phyloP scores from a whole-genome alignment of 2,329 filamentous ascomycete species.

The Botrytis sinoallii region DNA sequence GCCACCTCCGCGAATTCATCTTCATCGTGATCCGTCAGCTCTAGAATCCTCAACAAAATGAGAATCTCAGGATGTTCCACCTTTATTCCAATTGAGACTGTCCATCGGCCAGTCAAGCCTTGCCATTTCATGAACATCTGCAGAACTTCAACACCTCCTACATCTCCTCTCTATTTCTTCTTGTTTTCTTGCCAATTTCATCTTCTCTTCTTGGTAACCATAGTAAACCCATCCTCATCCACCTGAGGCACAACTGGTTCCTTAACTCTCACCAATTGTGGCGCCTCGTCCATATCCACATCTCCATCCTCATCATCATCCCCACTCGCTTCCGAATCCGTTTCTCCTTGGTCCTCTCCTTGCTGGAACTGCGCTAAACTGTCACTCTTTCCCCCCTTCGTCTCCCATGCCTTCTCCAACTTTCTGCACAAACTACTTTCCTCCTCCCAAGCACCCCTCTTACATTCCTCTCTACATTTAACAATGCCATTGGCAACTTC shows the following conservation, averaged over 20 bases:
- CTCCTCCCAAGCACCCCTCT: slow-evolving; percentile 55
- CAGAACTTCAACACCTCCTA: background rate
- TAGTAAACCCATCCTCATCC: slow-evolving; percentile 80
- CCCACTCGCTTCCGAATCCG: slow-evolving; percentile 54
- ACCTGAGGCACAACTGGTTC: slow-evolving; percentile 68
- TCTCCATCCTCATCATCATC: slow-evolving; percentile 55
- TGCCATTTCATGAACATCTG: background rate
- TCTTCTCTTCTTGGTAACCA: slow-evolving; percentile 64
- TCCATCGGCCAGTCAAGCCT: background rate
- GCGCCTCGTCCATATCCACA: slow-evolving; percentile 68
- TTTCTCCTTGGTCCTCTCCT: slow-evolving; percentile 55
- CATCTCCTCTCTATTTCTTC: background rate
- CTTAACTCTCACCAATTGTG: slow-evolving; percentile 53
- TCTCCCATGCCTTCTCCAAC: slow-evolving; percentile 63
- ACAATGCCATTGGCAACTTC: slow-evolving; percentile 73
- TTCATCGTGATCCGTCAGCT: background rate
- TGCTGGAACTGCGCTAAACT: slow-evolving; percentile 47
- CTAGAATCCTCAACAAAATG: background rate
- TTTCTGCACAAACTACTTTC: slow-evolving; percentile 62
- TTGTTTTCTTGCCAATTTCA: slow-evolving; percentile 19
- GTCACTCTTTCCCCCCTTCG: slow-evolving; percentile 55
- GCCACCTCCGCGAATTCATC: background rate
- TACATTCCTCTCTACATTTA: slow-evolving; percentile 61
- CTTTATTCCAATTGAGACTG: background rate
- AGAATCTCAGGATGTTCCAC: background rate